Evolutionary conservation across 805 yeast genomes (phyloP), one percentile per base, ranked within the genome.

Genomic region (Metschnikowia kofuensis): DNA sequence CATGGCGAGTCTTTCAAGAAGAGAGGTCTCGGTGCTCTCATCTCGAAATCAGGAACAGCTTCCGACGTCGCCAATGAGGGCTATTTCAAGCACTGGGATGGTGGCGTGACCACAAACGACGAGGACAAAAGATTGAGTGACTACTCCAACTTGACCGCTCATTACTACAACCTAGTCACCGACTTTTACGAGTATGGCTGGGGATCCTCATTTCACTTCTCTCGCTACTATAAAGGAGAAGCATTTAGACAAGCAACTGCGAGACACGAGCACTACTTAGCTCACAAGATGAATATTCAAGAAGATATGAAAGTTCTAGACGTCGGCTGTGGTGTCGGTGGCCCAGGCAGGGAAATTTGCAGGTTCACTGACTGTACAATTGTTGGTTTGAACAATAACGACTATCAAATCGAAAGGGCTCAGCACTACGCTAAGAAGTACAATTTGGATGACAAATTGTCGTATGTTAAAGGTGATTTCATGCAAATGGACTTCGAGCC

Each of bases 321-420:
- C 67, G 99, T 92, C 49, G 99, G 99, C 42, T 94, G 99, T 76
- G 99, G 99, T 78, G 96, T 92, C 61, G 99, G 99, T 66, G 99
- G 99, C 38, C 99, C 99, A 62, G 97, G 96, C 21, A 86, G 97
- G 70, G 97, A 94, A 75, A 92, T 92, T 63, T 79, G 86, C 52
- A 83, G 96, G 66, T 92, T 92, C 77, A 86, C 98, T 44, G 89
- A 85, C 62, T 85, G 90, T 73, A 74, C 81, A 60, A 78, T 92
- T 66, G 87, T 87, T 54, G 99, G 99, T 44, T 78, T 92, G 62
- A 92, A 92, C 77, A 92, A 94, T 78, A 94, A 94, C 68, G 99
- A 94, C 72, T 94, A 94, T 76, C 96, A 94, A 78, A 86, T 92
- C 61, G 91, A 84, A 64, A 88, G 95, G 68, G 98, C 95, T 50